Evolutionary conservation across 805 yeast genomes (phyloP), one percentile per base, ranked within the genome.

Genomic region (Myxozyma sirexii): DNA sequence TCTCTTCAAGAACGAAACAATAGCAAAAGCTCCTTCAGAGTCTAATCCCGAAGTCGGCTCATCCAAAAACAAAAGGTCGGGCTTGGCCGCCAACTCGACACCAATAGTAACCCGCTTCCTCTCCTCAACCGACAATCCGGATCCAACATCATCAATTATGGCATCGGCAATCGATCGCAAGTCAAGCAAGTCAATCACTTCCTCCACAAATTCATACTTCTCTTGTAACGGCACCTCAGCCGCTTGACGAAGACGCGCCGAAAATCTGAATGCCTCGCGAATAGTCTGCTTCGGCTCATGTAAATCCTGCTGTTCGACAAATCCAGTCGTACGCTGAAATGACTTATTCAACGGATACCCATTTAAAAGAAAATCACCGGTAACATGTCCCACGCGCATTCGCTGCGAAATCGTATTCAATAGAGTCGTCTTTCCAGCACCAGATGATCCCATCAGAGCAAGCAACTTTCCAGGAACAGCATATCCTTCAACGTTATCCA

Each of bases 391-490:
- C 74, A 81, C 77, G 17, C 87, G 84, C 53, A 85, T 82, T 72
- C 91, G 81, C 68, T 84, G 85, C 39, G 90, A 86, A 68, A 87
- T 77, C 69, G 85, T 84, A 75, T 86, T 87, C 67, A 86, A 76
- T 60, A 86, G 76, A 5, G 91, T 86, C 19, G 92, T 87, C 70
- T 86, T 86, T 79, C 92, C 92, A 60, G 92, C 91, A 77, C 88
- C 88, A 27, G 88, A 83, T 23, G 85, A 82, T 65, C 88, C 86
- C 84, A 82, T 82, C 54, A 82, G 71, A 5, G 90, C 90, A 42
- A 88, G 85, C 66, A 85, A 75, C 50, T 87, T 85, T 66, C 88
- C 88, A 6, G 89, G 88, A 66, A 84, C 83, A 38, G 85, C 88
- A 86, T 87, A 85, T 51, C 89, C 90, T 69, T 84, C 86, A 56